Percentiles rank a stretch among this genome's conserved stretches.
phyloP scores from a whole-genome alignment of 2,329 filamentous ascomycete genomes.

The Tolypocladium ovalisporum region DNA sequence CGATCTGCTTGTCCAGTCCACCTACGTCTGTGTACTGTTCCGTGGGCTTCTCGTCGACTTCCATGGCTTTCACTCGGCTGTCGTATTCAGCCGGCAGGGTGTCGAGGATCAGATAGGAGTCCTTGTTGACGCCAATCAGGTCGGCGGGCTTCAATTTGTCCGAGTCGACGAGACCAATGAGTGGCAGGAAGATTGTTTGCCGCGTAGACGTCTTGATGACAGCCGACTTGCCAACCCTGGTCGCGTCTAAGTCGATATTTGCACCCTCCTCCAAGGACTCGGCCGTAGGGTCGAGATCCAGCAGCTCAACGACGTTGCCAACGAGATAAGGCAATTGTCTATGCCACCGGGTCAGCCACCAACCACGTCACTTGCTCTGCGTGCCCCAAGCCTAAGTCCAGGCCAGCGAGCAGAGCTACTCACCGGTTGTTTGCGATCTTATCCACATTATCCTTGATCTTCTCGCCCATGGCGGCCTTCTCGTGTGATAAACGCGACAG shows the following conservation, averaged over 20 bases:
- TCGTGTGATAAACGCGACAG: constrained; percentile 89
- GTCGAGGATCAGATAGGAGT: constrained; percentile 94
- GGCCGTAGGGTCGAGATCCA: constrained; percentile 91
- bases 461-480: constrained; percentile 91
- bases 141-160: constrained; percentile 92
- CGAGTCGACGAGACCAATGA: constrained; percentile 94
- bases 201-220: constrained; percentile 99
- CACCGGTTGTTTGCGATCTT: constrained; percentile 99
- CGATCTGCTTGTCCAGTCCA: constrained; percentile 96
- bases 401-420: constrained; percentile 9
- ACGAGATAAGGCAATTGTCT: constrained; percentile 98
- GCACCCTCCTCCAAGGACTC: constrained; percentile 96
- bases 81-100: constrained; percentile 97
- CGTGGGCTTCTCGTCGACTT: constrained; percentile 98
- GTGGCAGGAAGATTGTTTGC: constrained; percentile 95
- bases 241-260: constrained; percentile 96
- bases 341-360: background rate
- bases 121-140: constrained; percentile 97
- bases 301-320: constrained; percentile 92
- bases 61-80: constrained; percentile 98
- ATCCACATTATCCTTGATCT: constrained; percentile 97
- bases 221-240: constrained; percentile 91
- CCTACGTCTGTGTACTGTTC: constrained; percentile 99
- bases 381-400: too few relatives aligned
- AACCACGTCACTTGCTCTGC: background rate